Evolutionary conservation across 345 rosid species (phyloP), one percentile per base, ranked within the genome.

Genomic region (Acer saccharum): DNA sequence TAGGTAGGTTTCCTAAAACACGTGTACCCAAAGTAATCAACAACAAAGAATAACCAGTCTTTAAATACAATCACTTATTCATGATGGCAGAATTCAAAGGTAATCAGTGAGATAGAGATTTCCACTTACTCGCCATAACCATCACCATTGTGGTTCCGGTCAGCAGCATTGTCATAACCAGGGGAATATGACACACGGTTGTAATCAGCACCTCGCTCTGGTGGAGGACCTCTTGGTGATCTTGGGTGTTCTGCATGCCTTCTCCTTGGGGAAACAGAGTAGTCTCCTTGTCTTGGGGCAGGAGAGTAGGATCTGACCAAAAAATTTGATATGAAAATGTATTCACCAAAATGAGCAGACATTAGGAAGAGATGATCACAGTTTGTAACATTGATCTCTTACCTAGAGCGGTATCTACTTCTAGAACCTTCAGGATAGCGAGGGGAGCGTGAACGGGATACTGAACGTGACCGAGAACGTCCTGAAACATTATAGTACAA

Each of bases 391-490:
- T 64, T 69, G 17, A 79, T 10, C 27, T 61, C 78, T 79, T 83
- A 96, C 99, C 98, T 94, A 12, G 99, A 94, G 74, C 90, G 94
- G 65, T 89, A 88, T 69, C 97, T 88, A 69, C 88, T 80, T 78
- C 97, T 90, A 67, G 99, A 94, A 75, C 89, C 87, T 0, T 88
- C 76, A 32, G 92, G 93, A 75, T 82, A 88, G 79, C 76, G 92
- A 6, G 98, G 96, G 63, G 98, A 95, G 68, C 87, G 91, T 18
- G 92, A 87, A 66, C 89, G 86, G 41, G 98, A 95, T n/a, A 85
- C 32, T 25, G 98, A 95, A 10, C 90, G 97, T 16, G 99, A 94
- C 2, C 88, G 91, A 62, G 98, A 92, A 75, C 84, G 96, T 65
- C 97, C 99, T 95, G 87, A 69, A 55, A 70, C 35, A 72, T 35